These are phyloP conservation scores for Neocucurbitaria cava DNA, from an alignment of 2,329 filamentous ascomycete species.

Conservation along the genomic window DNA sequence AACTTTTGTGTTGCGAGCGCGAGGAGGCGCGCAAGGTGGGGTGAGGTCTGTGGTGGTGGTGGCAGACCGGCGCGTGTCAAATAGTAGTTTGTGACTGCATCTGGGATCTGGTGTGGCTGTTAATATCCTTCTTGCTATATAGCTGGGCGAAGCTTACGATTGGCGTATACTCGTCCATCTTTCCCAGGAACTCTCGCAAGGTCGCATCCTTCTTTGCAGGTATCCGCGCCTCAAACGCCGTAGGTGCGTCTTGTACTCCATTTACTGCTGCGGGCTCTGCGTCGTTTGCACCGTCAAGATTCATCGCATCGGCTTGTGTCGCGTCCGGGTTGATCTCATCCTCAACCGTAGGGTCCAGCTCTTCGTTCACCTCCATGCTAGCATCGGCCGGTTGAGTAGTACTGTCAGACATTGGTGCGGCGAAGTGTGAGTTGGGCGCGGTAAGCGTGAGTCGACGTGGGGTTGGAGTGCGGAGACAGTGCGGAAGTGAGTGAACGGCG, in stretches of 20 bases:
- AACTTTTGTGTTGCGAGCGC: constrained; percentile 99
- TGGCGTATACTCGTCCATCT: constrained; percentile 98
- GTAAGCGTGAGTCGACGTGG: constrained; percentile 10
- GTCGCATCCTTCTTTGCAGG: constrained; percentile 90
- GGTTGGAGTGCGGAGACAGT: constrained; percentile 21
- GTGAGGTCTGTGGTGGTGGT: constrained; percentile 87
- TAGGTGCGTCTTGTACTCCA: constrained; percentile 51
- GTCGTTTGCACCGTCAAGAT: constrained; percentile 51
- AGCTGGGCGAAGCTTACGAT: constrained; percentile 69
- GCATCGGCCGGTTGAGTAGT: constrained; percentile 37
- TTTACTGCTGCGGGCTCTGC: constrained; percentile 44
- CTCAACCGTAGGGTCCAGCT: constrained; percentile 51
- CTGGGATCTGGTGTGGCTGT: constrained; percentile 75
- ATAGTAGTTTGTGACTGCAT: constrained; percentile 97
- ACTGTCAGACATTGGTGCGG: constrained; percentile 42
- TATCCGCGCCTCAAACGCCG: constrained; percentile 66
- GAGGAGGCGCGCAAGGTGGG: constrained; percentile 87
- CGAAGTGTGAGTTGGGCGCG: constrained; percentile 5
- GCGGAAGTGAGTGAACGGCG: constrained; percentile 16
- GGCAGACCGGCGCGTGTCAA: constrained; percentile 94
- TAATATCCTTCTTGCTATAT: constrained; percentile 10
- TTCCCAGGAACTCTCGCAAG: constrained; percentile 87
- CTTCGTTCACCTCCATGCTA: constrained; percentile 43
- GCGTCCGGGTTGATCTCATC: constrained; percentile 50
- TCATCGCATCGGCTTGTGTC: constrained; percentile 49